Base-by-base conservation (phyloP, 2,329 filamentous ascomycete genomes). In the Drechslerella dactyloides region DNA sequence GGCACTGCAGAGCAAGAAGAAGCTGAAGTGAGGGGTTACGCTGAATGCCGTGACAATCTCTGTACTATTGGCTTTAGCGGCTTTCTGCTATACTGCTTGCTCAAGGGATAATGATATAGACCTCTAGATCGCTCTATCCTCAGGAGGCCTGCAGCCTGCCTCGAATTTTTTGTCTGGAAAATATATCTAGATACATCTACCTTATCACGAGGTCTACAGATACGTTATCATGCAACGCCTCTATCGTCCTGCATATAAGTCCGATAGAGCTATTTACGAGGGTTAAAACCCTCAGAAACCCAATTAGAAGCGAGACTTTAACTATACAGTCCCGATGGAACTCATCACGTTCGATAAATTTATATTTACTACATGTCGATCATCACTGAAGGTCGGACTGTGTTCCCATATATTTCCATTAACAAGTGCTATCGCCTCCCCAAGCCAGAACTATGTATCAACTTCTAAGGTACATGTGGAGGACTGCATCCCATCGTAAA, bases 1-100 rank as follows among this genome's bases (percentile, higher is more conserved):
- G 74, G 81, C 83, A 69, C 79, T 81, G 21, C 79, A 80, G 61
- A 78, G 80, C 59, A 80, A 82, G 64, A 80, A 80, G 75, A 80
- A 79, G 50, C 52, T 59, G 53, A 68, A 51, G 40, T 70, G 52
- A 52, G 53, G 19, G 4, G 11, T 21, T 42, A 2, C 1, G 17
- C 30, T 17, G 37, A 27, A 27, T 10, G 21, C 27, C 42, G n/a
- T 11, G 13, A 17, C 30, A 27, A 15, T 24, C 44, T 24, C 11
- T 58, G 37, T 35, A 56, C 37, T 62, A 17, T 35, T 40, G 21
- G 5, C 3, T 64, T 70, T 70, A 70, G 66, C 66, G 66, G 51
- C 17, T 69, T 58, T 54, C 5, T 42, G 37, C 11, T 3, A 13
- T 42, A 3, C 2, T 42, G 37, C 37, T 42, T 42, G 37, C 27